Percentiles rank a stretch among this genome's conserved stretches.
Conservation (phyloP, 2,329 filamentous ascomycete genomes). For the Thielaviopsis populi region DNA sequence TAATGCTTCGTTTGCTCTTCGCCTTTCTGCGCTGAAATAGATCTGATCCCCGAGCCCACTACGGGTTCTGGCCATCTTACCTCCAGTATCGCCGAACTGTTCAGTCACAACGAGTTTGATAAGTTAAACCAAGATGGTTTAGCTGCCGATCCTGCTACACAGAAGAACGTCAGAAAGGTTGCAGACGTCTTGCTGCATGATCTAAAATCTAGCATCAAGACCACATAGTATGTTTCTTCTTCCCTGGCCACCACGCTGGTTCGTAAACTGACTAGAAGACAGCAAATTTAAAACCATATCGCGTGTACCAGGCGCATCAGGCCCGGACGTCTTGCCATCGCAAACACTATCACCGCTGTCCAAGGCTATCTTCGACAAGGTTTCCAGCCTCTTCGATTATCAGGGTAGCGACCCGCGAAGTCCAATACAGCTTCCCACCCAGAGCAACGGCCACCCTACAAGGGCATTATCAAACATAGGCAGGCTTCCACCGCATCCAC, state of each 20-base stretch:
- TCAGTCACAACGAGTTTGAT: slow-evolving; percentile 43
- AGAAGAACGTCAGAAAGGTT: slow-evolving; percentile 53
- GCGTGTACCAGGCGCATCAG: slow-evolving; percentile 17
- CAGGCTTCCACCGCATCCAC: slow-evolving; percentile 16
- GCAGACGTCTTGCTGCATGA: slow-evolving; percentile 62
- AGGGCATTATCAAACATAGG: slow-evolving; percentile 15
- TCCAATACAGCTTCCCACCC: neutral
- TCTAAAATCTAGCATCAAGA: slow-evolving; percentile 54
- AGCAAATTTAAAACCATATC: slow-evolving; percentile 38
- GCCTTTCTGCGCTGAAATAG: slow-evolving; percentile 26
- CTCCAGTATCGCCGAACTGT: slow-evolving; percentile 34
- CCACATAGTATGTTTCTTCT: slow-evolving; percentile 42
- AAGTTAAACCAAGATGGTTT: slow-evolving; percentile 55
- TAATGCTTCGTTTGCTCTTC: neutral
- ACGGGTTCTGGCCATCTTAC: slow-evolving; percentile 42
- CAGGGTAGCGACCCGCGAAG: slow-evolving; percentile 6
- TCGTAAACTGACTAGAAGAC: slow-evolving; percentile 20
- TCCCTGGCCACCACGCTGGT: neutral
- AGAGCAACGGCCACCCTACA: slow-evolving; percentile 7
- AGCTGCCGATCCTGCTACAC: slow-evolving; percentile 38
- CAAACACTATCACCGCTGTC: slow-evolving; percentile 36
- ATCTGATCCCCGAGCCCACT: slow-evolving; percentile 50
- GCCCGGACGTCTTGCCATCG: slow-evolving; percentile 20
- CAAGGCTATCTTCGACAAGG: slow-evolving; percentile 28
- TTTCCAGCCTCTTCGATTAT: slow-evolving; percentile 19